Base-by-base conservation (phyloP, 2,329 filamentous ascomycete genomes). In the Ophiocordyceps camponoti-saundersi region DNA sequence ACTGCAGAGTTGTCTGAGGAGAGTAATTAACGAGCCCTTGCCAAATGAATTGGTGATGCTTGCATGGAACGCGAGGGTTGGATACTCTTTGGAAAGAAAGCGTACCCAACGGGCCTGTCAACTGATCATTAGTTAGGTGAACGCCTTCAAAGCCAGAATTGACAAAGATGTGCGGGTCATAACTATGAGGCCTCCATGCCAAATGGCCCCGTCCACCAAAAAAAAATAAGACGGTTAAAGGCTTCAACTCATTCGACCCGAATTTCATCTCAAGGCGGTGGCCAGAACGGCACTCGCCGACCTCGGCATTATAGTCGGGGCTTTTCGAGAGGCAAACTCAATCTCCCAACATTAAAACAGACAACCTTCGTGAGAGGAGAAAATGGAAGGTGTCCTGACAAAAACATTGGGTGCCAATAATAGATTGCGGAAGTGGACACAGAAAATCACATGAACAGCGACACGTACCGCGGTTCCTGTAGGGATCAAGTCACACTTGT, bases 271-370 rank as follows among this genome's bases (percentile, higher is more conserved):
- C 79, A 72, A 73, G 84, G 87, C 73, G 70, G 68, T 75, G 58
- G 73, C 85, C 92, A 96, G 87, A 80, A 96, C 89, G 88, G 85
- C 73, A 75, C 71, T 73, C 71, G 70, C 82, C 84, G 80, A 76
- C 73, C 77, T 72, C 57, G 61, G 59, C 59, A 7, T 22, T 6
- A 59, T 47, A 53, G 59, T 55, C 56, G 54, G 49, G 52, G 56
- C 60, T 58, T 54, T 61, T 55, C 61, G 64, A 58, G 60, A 55
- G 69, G 73, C 63, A 59, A 61, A 4, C 44, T 95, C 72, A 65
- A 80, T 98, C 78, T 96, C 82, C 92, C 92, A 95, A 86, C 79
- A 83, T 83, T 87, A 85, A 98, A 98, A 98, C 92, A 93, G 89
- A 86, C 76, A 68, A 72, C 78, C 80, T 81, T 82, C 85, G 92